A percentile compares a stretch with the other conserved stretches of the same genome.
These are phyloP conservation scores for Penicillium sp. DNA, from an alignment of 2,329 filamentous ascomycete genomes.

Conservation along the genomic window DNA sequence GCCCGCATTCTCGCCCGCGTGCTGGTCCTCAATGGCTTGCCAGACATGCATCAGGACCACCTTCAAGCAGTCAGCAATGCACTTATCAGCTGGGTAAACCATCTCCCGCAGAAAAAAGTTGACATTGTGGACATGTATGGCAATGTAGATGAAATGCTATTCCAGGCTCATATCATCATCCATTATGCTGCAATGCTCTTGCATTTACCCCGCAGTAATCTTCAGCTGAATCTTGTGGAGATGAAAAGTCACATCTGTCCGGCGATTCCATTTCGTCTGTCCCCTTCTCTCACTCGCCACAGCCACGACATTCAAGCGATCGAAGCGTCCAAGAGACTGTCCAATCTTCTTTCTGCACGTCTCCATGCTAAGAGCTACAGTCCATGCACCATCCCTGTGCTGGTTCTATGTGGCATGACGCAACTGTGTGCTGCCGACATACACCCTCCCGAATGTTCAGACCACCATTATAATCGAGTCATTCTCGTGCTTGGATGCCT, in stretches of 20 bases:
- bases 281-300: slow-evolving; percentile 29
- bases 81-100: slow-evolving; percentile 70
- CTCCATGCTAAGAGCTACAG: slow-evolving; percentile 20
- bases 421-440: slow-evolving; percentile 31
- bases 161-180: slow-evolving; percentile 37
- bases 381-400: slow-evolving; percentile 26
- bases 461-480: slow-evolving; percentile 36
- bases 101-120: slow-evolving; percentile 67
- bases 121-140: slow-evolving; percentile 66
- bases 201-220: slow-evolving; percentile 69
- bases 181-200: slow-evolving; percentile 60
- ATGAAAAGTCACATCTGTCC: slow-evolving; percentile 25
- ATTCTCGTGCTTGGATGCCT: slow-evolving; percentile 33
- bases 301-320: slow-evolving; percentile 35
- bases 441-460: slow-evolving; percentile 33
- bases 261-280: slow-evolving; percentile 22
- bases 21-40: slow-evolving; percentile 46
- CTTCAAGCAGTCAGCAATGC: slow-evolving; percentile 55
- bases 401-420: slow-evolving; percentile 29
- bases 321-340: slow-evolving; percentile 30
- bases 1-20: slow-evolving; percentile 72
- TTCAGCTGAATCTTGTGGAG: slow-evolving; percentile 36
- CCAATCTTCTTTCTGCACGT: slow-evolving; percentile 30
- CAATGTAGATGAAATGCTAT: slow-evolving; percentile 63
- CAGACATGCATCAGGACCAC: slow-evolving; percentile 45